Evolutionary conservation across 352 stramenopile species (phyloP), one percentile per base, ranked within the genome.

Genomic region (Phytophthora crassamura): DNA sequence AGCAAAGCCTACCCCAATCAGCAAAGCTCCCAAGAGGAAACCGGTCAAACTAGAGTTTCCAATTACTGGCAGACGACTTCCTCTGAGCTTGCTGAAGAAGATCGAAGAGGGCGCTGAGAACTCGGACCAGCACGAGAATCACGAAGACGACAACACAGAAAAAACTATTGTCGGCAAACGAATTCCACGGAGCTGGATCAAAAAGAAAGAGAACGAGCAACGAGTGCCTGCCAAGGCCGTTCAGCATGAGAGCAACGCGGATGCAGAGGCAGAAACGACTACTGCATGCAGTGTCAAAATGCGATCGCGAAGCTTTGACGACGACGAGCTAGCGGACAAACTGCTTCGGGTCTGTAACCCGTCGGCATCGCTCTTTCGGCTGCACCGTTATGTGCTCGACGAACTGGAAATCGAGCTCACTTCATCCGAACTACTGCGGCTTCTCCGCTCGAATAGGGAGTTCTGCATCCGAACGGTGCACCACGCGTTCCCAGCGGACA

Each of bases 341-440:
- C 70, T 93, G 1, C 54, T 74, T 1, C 11, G 18, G 2, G 51
- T 78, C 12, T 90, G 84, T 51, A 59, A 76, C 12, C 84, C 82
- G 32, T 86, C 78, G 11, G 72, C 81, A 7, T 91, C 84, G 34
- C 59, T 93, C 0, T 90, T 82, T 43, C 75, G 67, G 5, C 54
- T 93, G 33, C 78, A 90, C 36, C 80, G 80, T 7, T 85, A 80
- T 50, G 73, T 86, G 36, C 59, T 79, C 28, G 78, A 91, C 15
- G 20, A 69, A 25, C 60, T 93, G 22, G 46, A 68, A 15, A 57
- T 88, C 30, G 55, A 65, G n/a, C 52, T 89, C 8, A 69, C 80
- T 0, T 78, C 72, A 3, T 52, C 67, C 4, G 61, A 78, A n/a
- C 66, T 91, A 38, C 66, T 89, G 38, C 53, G 65, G 10, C 57